Conservation (phyloP, 2,329 filamentous ascomycete genomes). For the Orbilia brochopaga region DNA sequence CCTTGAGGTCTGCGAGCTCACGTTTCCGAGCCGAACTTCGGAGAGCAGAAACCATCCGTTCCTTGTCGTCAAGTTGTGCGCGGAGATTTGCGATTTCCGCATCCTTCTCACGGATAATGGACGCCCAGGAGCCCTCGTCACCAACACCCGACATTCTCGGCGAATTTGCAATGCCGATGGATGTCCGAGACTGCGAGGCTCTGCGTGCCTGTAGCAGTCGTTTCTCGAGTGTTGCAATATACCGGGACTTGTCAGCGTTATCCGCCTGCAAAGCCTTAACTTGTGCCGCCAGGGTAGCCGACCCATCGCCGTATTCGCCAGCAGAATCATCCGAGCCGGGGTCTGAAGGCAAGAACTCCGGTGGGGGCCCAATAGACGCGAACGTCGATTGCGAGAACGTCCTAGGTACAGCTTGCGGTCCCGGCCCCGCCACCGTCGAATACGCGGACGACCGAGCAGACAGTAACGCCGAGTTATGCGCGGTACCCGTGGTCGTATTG, state of each 20-base stretch:
- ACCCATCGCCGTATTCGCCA: constrained; percentile 85
- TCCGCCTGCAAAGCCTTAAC: constrained; percentile 93
- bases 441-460: constrained; percentile 58
- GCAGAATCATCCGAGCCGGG: constrained; percentile 69
- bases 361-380: constrained; percentile 60
- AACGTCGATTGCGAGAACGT: constrained; percentile 63
- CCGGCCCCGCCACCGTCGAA: constrained; percentile 69
- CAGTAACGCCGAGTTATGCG: constrained; percentile 24
- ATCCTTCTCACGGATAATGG: constrained; percentile 83
- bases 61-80: constrained; percentile 88
- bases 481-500: constrained; percentile 73
- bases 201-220: constrained; percentile 86
- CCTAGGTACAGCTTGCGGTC: constrained; percentile 62
- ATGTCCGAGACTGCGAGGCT: constrained; percentile 86
- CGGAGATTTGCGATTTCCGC: constrained; percentile 90
- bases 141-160: constrained; percentile 65
- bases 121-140: constrained; percentile 77
- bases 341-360: constrained; percentile 60
- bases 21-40: constrained; percentile 83
- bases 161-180: constrained; percentile 70
- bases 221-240: constrained; percentile 92
- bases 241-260: constrained; percentile 93
- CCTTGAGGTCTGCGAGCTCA: constrained; percentile 73
- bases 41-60: constrained; percentile 86
- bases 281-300: constrained; percentile 80